Evolutionary conservation across 169 alveolate genomes (phyloP), one percentile per base, ranked within the genome.

Genomic region (Plasmodium gallinaceum): DNA sequence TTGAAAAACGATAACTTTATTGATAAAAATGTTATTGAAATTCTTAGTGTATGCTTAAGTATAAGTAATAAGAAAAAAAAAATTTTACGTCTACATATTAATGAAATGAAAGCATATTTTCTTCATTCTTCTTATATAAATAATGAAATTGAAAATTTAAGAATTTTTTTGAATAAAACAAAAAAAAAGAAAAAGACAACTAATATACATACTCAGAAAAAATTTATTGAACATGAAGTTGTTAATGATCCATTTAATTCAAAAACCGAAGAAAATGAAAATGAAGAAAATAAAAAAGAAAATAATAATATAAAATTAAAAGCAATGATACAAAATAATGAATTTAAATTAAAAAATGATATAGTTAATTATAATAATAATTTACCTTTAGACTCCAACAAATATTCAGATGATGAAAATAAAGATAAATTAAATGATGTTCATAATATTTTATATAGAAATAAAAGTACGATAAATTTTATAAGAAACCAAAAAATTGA

Each of bases 1-100:
- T 71, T 83, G 4, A 83, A 83, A 83, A 39, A 68, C 39, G 91
- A 83, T 68, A 83, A 83, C 57, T 68, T 46, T 46, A 83, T 83
- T 10, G 73, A 83, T 46, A 83, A 83, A 46, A 65, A 68, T 42
- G 91, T 68, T 9, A 83, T 83, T 26, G 91, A 83, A 68, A 57
- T 62, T 52, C 24, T 83, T 39, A 60, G 85, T 48, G 22, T 83
- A 22, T 83, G 64, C 18, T 24, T 83, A 61, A 68, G 91, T 83
- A 68, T 22, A 5, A 58, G 73, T 39, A 43, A 8, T 10, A 32
- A 4, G 7, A 83, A 45, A 61, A 83, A 83, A 24, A 83, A 83
- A 46, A 83, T 83, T 20, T 16, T 83, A 5, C 91, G 83, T 39
- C 22, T 69, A 26, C 61, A 37, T 48, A 24, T 68, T 60, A 52